Evolutionary conservation across 2,329 filamentous ascomycete genomes (phyloP), one percentile per base, ranked within the genome.

Genomic region (Fusarium denticulatum): DNA sequence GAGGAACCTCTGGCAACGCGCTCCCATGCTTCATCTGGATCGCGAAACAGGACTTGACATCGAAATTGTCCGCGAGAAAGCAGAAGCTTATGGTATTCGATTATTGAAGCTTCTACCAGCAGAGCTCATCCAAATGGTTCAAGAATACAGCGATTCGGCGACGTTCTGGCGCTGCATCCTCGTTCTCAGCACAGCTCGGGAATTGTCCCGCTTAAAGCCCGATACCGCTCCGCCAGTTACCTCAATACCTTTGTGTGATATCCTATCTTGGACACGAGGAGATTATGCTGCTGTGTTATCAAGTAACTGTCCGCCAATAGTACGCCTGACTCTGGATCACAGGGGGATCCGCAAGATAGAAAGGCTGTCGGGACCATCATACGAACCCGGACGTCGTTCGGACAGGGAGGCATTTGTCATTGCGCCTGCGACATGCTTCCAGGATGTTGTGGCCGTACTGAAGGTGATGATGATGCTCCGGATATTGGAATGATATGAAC

Each of bases 1-100:
- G 7, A 50, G 24, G 1, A 70, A 69, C 15, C 46, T 46, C 9
- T 69, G 67, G 66, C 57, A 32, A n/a, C 52, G 30, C 3, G 66
- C 67, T 6, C 66, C 66, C 9, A 16, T 16, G 9, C 52, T 69
- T 43, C 59, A 65, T 5, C 36, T 65, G 4, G 66, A 60, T 30
- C 52, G 52, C 3, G 59, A 55, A 49, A n/a, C n/a, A 13, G 47
- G n/a, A 3, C 26, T 60, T 6, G 40, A 64, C 7, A 20, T 60
- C 3, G 46, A 36, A 7, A 56, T 69, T 40, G 52, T 69, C 22
- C 66, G 66, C 34, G 52, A 70, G n/a, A 69, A 53, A 15, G 59
- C 52, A 7, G 45, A 49, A 14, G 24, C 12, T 6, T 65, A 45
- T 9, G 67, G 67, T 1, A 37, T 70, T 9, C 36, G 13, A 13